These are phyloP conservation scores for Fusarium papillatum DNA, from an alignment of 2,329 filamentous ascomycete genomes.

Conservation along the genomic window DNA sequence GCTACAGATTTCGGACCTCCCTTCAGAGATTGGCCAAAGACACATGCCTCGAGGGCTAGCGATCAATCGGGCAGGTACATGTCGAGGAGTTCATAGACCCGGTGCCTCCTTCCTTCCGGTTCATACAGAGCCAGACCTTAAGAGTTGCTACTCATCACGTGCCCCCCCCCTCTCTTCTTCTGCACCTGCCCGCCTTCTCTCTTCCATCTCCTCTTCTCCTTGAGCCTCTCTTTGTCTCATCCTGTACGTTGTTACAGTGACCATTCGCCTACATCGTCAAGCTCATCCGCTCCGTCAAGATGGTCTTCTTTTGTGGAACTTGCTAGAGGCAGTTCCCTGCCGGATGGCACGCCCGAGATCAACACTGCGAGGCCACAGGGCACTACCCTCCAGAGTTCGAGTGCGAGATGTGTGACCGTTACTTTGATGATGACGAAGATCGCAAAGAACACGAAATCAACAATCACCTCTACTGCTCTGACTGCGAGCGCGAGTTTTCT, in stretches of 20 bases:
- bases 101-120: not conserved
- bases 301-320: slow-evolving; percentile 41
- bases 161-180: not conserved
- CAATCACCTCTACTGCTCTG: slow-evolving; percentile 47
- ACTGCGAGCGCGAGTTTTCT: slow-evolving; percentile 14
- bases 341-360: slow-evolving; percentile 36
- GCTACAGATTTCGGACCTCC: not conserved
- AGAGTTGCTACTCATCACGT: not conserved
- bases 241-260: not conserved
- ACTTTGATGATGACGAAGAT: slow-evolving; percentile 27
- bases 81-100: not conserved
- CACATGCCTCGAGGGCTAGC: not conserved
- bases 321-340: slow-evolving; percentile 42
- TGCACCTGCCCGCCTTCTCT: not conserved
- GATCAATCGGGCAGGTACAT: not conserved
- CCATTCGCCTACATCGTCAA: not conserved
- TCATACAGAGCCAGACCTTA: not conserved
- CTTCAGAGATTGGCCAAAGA: not conserved
- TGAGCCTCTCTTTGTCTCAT: not conserved
- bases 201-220: not conserved
- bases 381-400: slow-evolving; percentile 41
- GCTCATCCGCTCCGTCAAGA: not conserved
- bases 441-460: slow-evolving; percentile 43
- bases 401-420: slow-evolving; percentile 41
- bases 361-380: slow-evolving; percentile 42